Evolutionary conservation across 305 asterid genomes (phyloP), one percentile per base, ranked within the genome.

Genomic region (Rubia balearica): DNA sequence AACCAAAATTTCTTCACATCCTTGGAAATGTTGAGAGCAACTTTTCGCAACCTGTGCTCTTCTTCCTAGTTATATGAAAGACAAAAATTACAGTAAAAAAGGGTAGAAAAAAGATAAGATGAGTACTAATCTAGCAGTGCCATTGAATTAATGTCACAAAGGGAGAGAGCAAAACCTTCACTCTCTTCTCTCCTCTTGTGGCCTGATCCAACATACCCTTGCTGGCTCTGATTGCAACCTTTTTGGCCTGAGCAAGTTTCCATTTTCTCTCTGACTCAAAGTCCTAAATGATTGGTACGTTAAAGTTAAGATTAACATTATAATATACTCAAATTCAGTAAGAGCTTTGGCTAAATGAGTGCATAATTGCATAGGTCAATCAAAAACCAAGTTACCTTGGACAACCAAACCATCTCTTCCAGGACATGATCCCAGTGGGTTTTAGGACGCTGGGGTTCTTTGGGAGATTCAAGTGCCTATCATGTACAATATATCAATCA

Each of bases 401-500:
- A 88, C 80, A 95, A 79, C 98, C 99, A 95, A 76, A 76, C 92
- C 99, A 95, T 95, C 91, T 95, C 99, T 77, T 92, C 98, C 82
- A 95, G 81, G 78, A 95, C 98, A 88, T 95, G 98, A 81, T 95
- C 99, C 99, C 99, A 95, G 51, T 95, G 99, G 66, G 98, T 79
- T 86, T 89, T 95, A 65, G 94, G 96, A 64, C 98, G 98, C 60
- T 71, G 85, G 67, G 98, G 99, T 85, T 90, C 97, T 85, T 88
- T 95, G 67, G 98, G 92, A 76, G 90, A 88, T 81, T 91, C 99
- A 71, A 88, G 99, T 40, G 92, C 95, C 99, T 92, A 76, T 16
- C 61, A 61, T 40, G 61, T 19, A 45, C 51, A 69, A 61, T 75
- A 74, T 77, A 42, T 70, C 62, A 71, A 75, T 46, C 67, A 63